Conservation (phyloP, 2,329 filamentous ascomycete species). For the Paraconiothyrium sp. region DNA sequence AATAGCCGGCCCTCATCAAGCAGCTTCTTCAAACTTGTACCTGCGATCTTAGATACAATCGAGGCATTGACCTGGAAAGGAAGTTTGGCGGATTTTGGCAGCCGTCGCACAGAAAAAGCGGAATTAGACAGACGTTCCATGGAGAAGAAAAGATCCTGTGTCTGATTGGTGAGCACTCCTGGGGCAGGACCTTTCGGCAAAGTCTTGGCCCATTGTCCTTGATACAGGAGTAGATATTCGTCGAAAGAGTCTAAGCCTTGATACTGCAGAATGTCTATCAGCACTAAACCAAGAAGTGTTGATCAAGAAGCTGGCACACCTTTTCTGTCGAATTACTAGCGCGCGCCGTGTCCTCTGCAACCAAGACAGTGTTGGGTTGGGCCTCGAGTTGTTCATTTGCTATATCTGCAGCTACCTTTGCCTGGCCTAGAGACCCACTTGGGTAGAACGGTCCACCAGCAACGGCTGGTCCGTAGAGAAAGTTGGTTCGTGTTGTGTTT, state of each 20-base stretch:
- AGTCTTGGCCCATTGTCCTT: conserved; percentile 11
- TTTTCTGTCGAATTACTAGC: conserved; percentile 3
- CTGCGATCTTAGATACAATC: conserved; percentile 9
- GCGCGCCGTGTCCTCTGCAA: neutral
- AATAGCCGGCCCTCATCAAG: conserved; percentile 54
- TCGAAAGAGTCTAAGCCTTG: conserved; percentile 11
- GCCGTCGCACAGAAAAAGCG: conserved; percentile 18
- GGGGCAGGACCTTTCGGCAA: conserved; percentile 12
- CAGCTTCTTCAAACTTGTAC: conserved; percentile 42
- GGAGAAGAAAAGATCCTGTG: conserved; percentile 26
- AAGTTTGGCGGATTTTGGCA: conserved; percentile 17
- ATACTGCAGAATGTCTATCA: neutral
- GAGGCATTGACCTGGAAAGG: conserved; percentile 13
- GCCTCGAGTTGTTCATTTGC: conserved; percentile 7
- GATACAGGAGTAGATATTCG: conserved; percentile 10
- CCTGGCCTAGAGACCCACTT: conserved; percentile 3
- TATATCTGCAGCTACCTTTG: conserved; percentile 8
- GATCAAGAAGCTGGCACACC: neutral
- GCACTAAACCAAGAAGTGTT: too few relatives aligned
- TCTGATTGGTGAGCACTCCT: conserved; percentile 24
- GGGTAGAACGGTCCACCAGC: conserved; percentile 12
- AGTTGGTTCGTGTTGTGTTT: conserved; percentile 4
- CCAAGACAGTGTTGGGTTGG: neutral
- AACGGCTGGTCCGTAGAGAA: conserved; percentile 8
- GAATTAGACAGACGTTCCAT: conserved; percentile 23